Conservation (phyloP, 441 rosid genomes). For the Rhodomyrtus psidioides region DNA sequence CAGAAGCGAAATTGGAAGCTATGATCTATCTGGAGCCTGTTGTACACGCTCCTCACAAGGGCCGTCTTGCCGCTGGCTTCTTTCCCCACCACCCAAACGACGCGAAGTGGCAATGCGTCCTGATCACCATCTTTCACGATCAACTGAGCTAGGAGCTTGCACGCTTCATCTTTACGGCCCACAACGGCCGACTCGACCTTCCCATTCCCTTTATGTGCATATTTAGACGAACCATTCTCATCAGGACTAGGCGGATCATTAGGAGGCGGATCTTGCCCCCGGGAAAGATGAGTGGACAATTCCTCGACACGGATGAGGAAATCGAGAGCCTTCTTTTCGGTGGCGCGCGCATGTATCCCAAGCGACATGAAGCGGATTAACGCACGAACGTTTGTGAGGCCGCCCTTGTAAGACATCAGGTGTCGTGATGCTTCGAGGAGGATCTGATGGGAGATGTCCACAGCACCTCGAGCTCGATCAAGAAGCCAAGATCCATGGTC, state of each 20-base stretch:
- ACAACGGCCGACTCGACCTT: not conserved
- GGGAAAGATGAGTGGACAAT: not conserved
- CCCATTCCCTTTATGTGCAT: not conserved
- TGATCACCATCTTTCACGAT: not conserved
- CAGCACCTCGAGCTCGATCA: not conserved
- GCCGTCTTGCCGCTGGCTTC: too few relatives aligned
- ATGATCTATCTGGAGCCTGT: too few relatives aligned
- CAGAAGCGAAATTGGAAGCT: too few relatives aligned
- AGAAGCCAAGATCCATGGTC: accelerated
- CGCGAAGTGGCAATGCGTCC: not conserved
- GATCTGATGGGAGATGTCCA: not conserved
- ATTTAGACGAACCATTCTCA: not conserved
- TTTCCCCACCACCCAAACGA: not conserved
- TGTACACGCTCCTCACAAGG: too few relatives aligned
- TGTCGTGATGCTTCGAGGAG: not conserved
- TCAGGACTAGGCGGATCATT: not conserved
- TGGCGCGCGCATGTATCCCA: not conserved
- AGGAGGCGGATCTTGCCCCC: not conserved
- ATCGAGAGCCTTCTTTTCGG: not conserved
- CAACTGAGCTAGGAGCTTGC: accelerated
- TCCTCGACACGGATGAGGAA: accelerated
- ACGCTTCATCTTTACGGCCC: not conserved
- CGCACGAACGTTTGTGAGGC: not conserved
- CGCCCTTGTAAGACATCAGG: not conserved
- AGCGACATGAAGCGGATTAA: not conserved